Conservation (phyloP, 2,329 filamentous ascomycete genomes). For the Aspergillus calidoustus region DNA sequence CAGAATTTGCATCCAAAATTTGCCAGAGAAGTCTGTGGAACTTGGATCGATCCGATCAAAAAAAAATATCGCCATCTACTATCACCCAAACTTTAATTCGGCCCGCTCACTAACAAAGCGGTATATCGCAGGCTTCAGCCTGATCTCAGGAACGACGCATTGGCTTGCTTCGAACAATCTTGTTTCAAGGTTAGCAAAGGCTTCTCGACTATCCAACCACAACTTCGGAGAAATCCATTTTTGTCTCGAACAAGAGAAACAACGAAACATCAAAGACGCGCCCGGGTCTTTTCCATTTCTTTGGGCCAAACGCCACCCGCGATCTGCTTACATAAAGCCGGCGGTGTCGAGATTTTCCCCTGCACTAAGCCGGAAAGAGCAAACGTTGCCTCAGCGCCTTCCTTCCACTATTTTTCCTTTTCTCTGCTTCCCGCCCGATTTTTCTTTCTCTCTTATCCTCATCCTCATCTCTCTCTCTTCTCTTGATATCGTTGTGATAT, state of each 20-base stretch:
- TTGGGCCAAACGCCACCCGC: conserved; percentile 1
- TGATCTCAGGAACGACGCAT: background rate
- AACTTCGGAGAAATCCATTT: background rate
- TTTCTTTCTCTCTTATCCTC: conserved; percentile 29
- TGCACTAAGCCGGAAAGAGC: conserved; percentile 34
- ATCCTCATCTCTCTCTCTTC: conserved; percentile 26
- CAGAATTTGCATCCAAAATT: too few species aligned
- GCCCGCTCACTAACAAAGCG: background rate
- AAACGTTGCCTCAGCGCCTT: conserved; percentile 32
- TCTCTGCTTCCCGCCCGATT: conserved; percentile 35
- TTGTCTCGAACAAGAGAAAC: background rate
- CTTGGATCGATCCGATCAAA: background rate
- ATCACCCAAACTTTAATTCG: background rate
- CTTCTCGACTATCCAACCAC: background rate
- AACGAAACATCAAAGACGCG: background rate
- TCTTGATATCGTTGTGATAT: conserved; percentile 28
- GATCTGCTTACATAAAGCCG: conserved; percentile 13
- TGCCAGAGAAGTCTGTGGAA: background rate
- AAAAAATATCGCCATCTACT: background rate
- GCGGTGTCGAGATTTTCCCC: conserved; percentile 17
- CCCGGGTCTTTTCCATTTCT: background rate
- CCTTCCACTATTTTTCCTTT: conserved; percentile 31
- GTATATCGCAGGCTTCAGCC: background rate
- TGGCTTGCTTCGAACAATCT: background rate
- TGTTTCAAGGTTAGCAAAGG: background rate